phyloP scores from a whole-genome alignment of 2,329 filamentous ascomycete genomes.

The Phyllosticta citrichinensis region DNA sequence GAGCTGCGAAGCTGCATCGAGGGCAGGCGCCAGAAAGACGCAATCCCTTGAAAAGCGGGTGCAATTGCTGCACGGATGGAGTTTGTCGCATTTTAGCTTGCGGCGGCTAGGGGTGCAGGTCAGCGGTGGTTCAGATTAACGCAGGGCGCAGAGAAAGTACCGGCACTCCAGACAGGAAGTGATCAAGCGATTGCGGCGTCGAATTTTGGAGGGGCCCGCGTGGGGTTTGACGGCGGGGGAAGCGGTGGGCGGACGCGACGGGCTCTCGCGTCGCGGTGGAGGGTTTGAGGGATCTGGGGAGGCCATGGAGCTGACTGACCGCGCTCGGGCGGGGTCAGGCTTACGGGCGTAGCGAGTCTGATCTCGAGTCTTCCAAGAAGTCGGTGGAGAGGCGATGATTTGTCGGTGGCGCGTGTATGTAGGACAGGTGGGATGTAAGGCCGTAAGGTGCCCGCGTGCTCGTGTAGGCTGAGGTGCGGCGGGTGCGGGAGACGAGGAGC shows the following conservation, averaged over 20 bases:
- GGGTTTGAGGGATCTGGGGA: conserved; percentile 6
- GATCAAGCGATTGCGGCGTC: conserved; percentile 29
- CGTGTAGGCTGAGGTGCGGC: neutral
- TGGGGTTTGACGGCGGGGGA: conserved; percentile 3
- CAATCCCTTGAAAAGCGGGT: conserved; percentile 42
- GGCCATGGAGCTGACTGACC: conserved; percentile 1
- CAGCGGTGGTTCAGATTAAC: conserved; percentile 30
- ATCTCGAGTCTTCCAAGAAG: neutral
- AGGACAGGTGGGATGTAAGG: neutral
- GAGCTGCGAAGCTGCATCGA: conserved; percentile 60
- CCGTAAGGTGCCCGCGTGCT: neutral
- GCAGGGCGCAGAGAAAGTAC: conserved; percentile 1
- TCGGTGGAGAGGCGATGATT: neutral
- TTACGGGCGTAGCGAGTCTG: conserved; percentile 8
- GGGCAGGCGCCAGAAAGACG: conserved; percentile 54
- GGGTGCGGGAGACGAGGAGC: neutral
- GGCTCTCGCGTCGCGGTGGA: neutral
- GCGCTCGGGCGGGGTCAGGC: neutral
- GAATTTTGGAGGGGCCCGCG: conserved; percentile 17
- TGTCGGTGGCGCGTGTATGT: neutral
- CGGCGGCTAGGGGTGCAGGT: conserved; percentile 44
- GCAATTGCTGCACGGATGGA: conserved; percentile 61
- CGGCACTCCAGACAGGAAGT: conserved; percentile 29
- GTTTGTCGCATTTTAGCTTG: conserved; percentile 70
- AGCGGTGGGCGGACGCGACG: neutral